These are phyloP conservation scores for Annulohypoxylon truncatum DNA, from an alignment of 2,329 filamentous ascomycete genomes.

Conservation along the genomic window DNA sequence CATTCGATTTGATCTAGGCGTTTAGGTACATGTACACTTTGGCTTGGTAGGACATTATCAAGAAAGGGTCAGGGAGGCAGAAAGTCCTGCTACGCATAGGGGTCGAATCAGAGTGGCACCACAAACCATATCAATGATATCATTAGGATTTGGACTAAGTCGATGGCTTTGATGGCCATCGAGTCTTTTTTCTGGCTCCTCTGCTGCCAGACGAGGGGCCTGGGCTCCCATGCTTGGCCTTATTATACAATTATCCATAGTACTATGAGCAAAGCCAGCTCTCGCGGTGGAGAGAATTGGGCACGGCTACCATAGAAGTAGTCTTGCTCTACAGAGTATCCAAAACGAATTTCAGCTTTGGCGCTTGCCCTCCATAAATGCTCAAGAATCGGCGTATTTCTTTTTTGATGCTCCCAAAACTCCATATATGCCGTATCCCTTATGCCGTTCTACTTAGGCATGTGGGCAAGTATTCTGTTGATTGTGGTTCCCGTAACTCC, in stretches of 20 bases:
- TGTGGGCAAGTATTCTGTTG: constrained; percentile 11
- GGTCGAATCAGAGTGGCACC: constrained; percentile 5
- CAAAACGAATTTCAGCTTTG: constrained; percentile 26
- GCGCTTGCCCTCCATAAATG: constrained; percentile 33
- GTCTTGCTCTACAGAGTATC: constrained; percentile 26
- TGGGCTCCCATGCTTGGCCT: constrained; percentile 9
- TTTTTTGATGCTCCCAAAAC: constrained; percentile 36
- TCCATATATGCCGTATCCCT: constrained; percentile 36
- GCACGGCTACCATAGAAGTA: constrained; percentile 2
- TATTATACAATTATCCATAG: constrained; percentile 33
- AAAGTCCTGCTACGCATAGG: constrained; percentile 2
- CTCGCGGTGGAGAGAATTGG: constrained; percentile 15
- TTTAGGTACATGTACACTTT: constrained; percentile 34
- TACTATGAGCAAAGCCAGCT: constrained; percentile 16
- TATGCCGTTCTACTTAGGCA: constrained; percentile 12
- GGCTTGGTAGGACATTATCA: constrained; percentile 17
- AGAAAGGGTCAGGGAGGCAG: constrained; percentile 9
- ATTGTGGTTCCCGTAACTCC: constrained; percentile 24
- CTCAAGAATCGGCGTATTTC: constrained; percentile 29
- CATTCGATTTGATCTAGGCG: constrained; percentile 33
- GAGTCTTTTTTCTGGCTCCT: constrained; percentile 19
- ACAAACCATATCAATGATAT: not conserved
- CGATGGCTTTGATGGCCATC: constrained; percentile 10
- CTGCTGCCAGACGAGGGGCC: not conserved
- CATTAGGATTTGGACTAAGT: not conserved